Conservation (phyloP, 2,329 filamentous ascomycete genomes). For the Aspergillus calidoustus region DNA sequence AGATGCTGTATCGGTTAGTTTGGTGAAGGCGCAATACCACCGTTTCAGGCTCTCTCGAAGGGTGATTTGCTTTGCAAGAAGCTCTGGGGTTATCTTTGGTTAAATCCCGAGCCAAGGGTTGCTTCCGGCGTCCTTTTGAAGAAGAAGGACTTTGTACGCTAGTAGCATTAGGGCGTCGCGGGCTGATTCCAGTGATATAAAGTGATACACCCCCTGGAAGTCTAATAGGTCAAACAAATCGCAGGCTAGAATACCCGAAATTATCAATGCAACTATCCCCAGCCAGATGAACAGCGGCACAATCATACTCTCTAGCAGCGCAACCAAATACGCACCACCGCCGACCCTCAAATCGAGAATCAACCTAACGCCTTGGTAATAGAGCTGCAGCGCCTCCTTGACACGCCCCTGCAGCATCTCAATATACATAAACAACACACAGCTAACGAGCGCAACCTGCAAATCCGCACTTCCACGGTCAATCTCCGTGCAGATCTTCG, state of each 20-base stretch:
- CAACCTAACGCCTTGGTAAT: conserved; percentile 34
- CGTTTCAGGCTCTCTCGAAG: background rate
- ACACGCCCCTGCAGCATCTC: conserved; percentile 33
- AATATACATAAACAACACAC: conserved; percentile 40
- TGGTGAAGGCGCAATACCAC: conserved; percentile 10
- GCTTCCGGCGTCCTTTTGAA: conserved; percentile 4
- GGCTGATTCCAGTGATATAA: conserved; percentile 26
- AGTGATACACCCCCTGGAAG: background rate
- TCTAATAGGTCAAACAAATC: conserved; percentile 10
- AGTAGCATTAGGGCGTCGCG: conserved; percentile 4
- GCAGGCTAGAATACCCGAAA: conserved; percentile 18
- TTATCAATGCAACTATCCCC: conserved; percentile 26
- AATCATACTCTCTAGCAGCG: conserved; percentile 31
- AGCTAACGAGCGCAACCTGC: conserved; percentile 37
- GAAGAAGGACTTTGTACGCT: conserved; percentile 3
- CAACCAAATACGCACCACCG: background rate
- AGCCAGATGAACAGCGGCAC: conserved; percentile 38
- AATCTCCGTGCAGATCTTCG: conserved; percentile 31
- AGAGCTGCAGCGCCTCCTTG: conserved; percentile 34
- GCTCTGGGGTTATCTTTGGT: background rate
- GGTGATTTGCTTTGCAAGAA: background rate
- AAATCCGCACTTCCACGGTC: conserved; percentile 29
- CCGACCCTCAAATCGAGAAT: conserved; percentile 28
- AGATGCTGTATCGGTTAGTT: background rate
- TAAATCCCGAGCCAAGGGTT: conserved; percentile 5